Percentiles rank a stretch among this genome's conserved stretches.
Evolutionary conservation across 2,329 filamentous ascomycete genomes (phyloP).

Genomic region (Botrytis galanthina): DNA sequence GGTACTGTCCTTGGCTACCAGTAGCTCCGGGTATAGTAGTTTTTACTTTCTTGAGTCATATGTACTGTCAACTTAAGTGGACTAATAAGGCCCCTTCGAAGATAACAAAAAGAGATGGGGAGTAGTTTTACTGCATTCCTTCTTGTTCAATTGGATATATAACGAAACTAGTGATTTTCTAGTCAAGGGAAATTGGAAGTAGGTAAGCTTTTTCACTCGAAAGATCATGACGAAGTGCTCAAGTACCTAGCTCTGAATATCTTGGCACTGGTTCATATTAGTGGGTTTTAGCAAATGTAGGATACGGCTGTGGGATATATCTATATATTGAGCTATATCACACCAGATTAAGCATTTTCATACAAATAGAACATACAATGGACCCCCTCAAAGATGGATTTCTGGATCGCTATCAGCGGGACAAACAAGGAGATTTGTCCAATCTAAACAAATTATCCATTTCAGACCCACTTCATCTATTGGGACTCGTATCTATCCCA

Average conservation of each 20-base stretch:
- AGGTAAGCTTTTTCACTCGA: background rate
- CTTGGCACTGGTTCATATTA: background rate
- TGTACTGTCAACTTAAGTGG: background rate
- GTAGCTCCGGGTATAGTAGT: background rate
- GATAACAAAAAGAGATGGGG: background rate
- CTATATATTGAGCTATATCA: background rate
- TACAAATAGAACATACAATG: background rate
- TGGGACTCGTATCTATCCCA: background rate
- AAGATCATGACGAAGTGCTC: background rate
- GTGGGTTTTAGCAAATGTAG: background rate
- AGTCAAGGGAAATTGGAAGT: background rate
- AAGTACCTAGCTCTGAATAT: background rate
- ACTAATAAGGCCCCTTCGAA: background rate
- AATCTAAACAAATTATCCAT: too few species aligned
- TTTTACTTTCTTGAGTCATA: background rate
- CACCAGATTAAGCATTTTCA: background rate
- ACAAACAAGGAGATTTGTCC: background rate
- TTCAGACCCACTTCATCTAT: background rate
- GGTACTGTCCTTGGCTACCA: background rate
- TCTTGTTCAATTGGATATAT: background rate
- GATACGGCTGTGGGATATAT: background rate
- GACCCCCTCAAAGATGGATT: background rate
- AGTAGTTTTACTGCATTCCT: background rate
- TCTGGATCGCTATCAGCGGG: too few species aligned
- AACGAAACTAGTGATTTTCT: background rate